Percentiles rank a stretch among this genome's conserved stretches.
phyloP scores from a whole-genome alignment of 257 asterid species.

The Catharanthus roseus region DNA sequence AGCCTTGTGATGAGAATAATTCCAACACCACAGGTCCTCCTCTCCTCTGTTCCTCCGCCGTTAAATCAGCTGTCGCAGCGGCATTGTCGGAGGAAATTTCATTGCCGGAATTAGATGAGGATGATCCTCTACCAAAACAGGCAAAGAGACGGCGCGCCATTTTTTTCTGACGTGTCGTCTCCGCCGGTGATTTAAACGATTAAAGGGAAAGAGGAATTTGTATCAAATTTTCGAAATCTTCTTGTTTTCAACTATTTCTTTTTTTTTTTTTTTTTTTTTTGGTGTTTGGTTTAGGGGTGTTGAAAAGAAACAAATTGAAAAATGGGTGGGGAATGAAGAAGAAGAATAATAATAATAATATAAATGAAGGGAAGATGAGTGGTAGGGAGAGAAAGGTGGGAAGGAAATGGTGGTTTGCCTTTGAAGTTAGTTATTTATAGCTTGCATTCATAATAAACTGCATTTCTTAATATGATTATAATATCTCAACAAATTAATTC shows the following conservation, averaged over 20 bases:
- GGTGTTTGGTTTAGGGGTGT: background rate
- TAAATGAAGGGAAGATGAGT: background rate
- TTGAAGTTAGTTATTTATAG: constrained; percentile 5
- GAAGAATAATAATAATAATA: background rate
- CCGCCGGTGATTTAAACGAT: constrained; percentile 14
- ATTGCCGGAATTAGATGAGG: constrained; percentile 13
- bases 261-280: background rate
- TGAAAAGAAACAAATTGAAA: constrained; percentile 10
- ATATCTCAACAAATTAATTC: too few species aligned
- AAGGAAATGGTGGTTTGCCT: constrained; percentile 16
- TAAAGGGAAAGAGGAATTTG: background rate
- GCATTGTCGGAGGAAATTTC: constrained; percentile 18
- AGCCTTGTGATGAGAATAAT: constrained; percentile 90
- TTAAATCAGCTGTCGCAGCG: constrained; percentile 48
- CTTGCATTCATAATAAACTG: background rate
- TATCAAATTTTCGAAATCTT: background rate
- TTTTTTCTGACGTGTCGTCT: constrained; percentile 26
- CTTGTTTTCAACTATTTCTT: background rate
- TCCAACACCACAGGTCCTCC: constrained; percentile 74
- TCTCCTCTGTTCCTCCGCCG: constrained; percentile 55
- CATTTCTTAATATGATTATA: too few species aligned
- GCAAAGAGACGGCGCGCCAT: constrained; percentile 72
- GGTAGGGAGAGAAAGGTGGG: constrained; percentile 50
- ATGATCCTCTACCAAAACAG: constrained; percentile 49
- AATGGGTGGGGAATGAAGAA: constrained; percentile 12